phyloP scores from a whole-genome alignment of 768 basidiomycete species.

The Psilocybe cyanescens region DNA sequence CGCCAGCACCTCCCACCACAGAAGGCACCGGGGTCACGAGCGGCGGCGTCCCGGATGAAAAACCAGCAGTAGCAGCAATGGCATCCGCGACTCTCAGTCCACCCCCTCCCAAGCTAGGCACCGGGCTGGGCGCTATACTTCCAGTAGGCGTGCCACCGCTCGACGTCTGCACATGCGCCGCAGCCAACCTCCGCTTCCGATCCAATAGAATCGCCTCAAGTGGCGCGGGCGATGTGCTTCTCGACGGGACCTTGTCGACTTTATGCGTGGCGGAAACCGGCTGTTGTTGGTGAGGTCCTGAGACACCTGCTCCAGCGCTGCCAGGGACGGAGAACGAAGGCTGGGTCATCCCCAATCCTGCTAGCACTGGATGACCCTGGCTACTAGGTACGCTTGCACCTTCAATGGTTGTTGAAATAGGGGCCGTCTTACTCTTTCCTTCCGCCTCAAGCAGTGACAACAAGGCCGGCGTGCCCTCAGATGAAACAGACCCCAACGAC shows the following conservation, averaged over 20 bases:
- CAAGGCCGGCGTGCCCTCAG: background rate
- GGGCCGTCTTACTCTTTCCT: background rate
- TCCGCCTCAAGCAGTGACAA: background rate
- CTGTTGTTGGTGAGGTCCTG: background rate
- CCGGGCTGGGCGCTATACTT: constrained; percentile 12
- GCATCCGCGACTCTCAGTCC: background rate
- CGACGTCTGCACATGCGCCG: constrained; percentile 11
- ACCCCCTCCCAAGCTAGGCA: constrained; percentile 1
- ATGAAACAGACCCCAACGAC: constrained; percentile 1
- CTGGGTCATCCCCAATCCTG: background rate
- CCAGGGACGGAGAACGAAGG: background rate
- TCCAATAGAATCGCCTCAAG: constrained; percentile 72
- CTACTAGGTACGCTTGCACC: background rate
- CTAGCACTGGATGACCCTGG: too few relatives aligned
- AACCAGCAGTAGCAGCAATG: background rate
- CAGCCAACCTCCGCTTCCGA: constrained; percentile 57
- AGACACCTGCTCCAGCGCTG: background rate
- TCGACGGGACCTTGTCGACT: constrained; percentile 10
- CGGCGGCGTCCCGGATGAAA: background rate
- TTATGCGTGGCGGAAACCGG: background rate
- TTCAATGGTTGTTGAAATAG: background rate
- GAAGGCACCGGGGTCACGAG: background rate
- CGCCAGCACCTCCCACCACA: background rate
- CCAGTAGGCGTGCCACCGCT: background rate
- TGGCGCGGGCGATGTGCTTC: constrained; percentile 47